A percentile compares a stretch with the other conserved stretches of the same genome.
Evolutionary conservation across 768 basidiomycete species (phyloP).

Genomic region (Lactarius evosmus): DNA sequence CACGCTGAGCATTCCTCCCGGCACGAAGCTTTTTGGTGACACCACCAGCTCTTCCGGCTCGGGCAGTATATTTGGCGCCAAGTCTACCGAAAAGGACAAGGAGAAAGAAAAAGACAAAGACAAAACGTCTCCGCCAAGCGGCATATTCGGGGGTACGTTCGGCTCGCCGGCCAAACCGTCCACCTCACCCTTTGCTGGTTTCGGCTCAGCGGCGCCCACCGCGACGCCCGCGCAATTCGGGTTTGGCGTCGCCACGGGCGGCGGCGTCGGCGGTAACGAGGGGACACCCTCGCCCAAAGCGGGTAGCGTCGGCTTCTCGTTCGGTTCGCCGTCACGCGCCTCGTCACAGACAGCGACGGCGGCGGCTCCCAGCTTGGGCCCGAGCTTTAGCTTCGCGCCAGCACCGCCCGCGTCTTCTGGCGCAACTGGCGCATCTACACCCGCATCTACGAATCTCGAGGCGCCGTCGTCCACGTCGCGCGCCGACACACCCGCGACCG

Average conservation of each 20-base stretch:
- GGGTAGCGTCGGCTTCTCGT: constrained; percentile 25
- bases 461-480: constrained; percentile 6
- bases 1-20: constrained; percentile 3
- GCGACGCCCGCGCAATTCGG: constrained; percentile 16
- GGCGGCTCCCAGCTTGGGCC: background rate
- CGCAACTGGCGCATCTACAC: background rate
- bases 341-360: constrained; percentile 6
- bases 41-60: background rate
- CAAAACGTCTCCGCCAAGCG: background rate
- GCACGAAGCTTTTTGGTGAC: constrained; percentile 16
- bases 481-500: constrained; percentile 30
- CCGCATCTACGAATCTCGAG: background rate
- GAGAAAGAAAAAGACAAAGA: constrained; percentile 15
- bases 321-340: constrained; percentile 23
- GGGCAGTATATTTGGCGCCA: constrained; percentile 21
- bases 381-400: background rate
- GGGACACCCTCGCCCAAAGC: constrained; percentile 16
- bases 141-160: constrained; percentile 18
- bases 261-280: background rate
- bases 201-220: constrained; percentile 11
- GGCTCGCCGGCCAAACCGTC: constrained; percentile 10
- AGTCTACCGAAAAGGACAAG: constrained; percentile 14
- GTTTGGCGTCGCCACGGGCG: constrained; percentile 18
- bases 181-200: constrained; percentile 3
- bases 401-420: background rate